Conservation (phyloP, 352 stramenopile genomes). For the Pythium guiyangense region DNA sequence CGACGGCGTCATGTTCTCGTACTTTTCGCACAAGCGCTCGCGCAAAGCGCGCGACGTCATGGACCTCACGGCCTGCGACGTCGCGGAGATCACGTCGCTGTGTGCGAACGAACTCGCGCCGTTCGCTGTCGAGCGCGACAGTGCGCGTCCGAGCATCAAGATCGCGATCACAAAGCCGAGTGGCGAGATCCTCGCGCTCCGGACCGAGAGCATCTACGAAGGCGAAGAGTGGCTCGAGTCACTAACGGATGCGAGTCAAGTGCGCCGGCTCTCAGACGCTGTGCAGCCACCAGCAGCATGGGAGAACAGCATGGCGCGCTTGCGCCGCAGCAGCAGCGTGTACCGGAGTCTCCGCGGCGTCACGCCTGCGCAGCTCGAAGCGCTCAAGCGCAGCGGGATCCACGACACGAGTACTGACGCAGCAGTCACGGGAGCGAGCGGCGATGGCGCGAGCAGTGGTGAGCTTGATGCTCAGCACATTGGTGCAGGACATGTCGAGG, state of each 20-base stretch:
- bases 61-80: conserved; percentile 62
- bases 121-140: conserved; percentile 52
- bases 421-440: background rate
- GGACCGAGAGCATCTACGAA: conserved; percentile 79
- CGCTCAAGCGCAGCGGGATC: background rate
- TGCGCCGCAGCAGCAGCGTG: conserved; percentile 19
- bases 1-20: conserved; percentile 71
- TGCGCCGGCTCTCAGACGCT: conserved; percentile 21
- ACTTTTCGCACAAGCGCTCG: conserved; percentile 79
- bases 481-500: background rate
- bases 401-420: background rate
- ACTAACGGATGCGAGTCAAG: conserved; percentile 61
- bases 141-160: conserved; percentile 42
- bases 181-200: conserved; percentile 60
- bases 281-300: conserved; percentile 19
- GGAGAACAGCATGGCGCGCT: conserved; percentile 31
- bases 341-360: conserved; percentile 10
- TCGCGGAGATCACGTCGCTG: conserved; percentile 60
- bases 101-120: conserved; percentile 37
- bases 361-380: conserved; percentile 1
- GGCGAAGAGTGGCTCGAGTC: conserved; percentile 80
- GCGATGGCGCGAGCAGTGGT: background rate
- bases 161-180: conserved; percentile 71
- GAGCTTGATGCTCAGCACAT: conserved; percentile 10
- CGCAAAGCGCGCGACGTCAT: conserved; percentile 68